Evolutionary conservation across 2,329 filamentous ascomycete species (phyloP), one percentile per base, ranked within the genome.

Genomic region (Colletotrichum tropicale): DNA sequence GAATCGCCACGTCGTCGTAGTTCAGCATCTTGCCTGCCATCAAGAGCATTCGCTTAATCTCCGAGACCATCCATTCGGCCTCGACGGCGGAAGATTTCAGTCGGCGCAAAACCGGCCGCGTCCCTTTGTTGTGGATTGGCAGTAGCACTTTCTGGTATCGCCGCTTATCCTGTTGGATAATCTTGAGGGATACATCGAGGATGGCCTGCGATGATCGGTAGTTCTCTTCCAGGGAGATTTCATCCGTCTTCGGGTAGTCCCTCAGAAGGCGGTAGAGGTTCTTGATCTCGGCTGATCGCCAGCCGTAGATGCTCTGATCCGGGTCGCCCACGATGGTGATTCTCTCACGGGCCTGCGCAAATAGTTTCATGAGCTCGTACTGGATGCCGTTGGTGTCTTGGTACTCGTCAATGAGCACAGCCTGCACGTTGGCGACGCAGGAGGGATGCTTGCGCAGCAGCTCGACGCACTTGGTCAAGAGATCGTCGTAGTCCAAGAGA

Each of bases 281-380:
- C 82, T 94, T 94, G 79, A 96, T 95, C 83, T 99, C 96, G 12
- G 97, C 96, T 9, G 95, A 96, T 24, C 96, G 93, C 89, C 98
- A 99, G 24, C 96, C 95, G 82, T 98, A 99, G 73, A 99, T 99
- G 83, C 96, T 98, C 84, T 99, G 96, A 83, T 99, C 97, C 0
- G 97, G 96, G 82, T 99, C 96, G 38, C 96, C 97, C 6, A 99
- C 97, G 75, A 98, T 95, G 1, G 96, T 98, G 79, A 98, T 96
- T n/a, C 92, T 90, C 71, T 91, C 90, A 58, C 90, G 89, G 26
- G 88, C 86, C 76, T 95, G 92, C 3, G 96, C 95, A 80, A 99
- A 93, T 1, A 98, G 89, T 77, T 91, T 93, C 96, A 98, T 98
- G 56, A 99, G 87, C 79, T 98, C 95, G 81, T 98, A 98, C 83